Conservation (phyloP, 2,329 filamentous ascomycete species). For the Fusarium sp. region DNA sequence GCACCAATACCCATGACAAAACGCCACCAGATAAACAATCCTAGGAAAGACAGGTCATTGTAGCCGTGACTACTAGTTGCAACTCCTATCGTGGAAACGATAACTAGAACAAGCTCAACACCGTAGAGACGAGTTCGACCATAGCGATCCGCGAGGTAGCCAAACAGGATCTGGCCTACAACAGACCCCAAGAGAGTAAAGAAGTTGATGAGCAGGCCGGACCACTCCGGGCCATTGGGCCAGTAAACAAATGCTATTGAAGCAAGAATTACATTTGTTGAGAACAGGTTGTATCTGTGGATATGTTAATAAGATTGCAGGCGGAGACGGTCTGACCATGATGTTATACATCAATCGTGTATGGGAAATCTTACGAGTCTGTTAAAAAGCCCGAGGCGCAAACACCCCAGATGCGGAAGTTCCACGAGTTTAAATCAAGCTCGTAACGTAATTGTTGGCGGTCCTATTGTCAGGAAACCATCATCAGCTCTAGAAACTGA, state of each 20-base stretch:
- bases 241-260: constrained; percentile 67
- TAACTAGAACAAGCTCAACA: constrained; percentile 68
- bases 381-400: constrained; percentile 68
- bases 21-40: constrained; percentile 66
- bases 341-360: neutral
- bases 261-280: constrained; percentile 67
- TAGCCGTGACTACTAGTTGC: constrained; percentile 66
- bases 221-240: constrained; percentile 60
- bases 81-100: constrained; percentile 69
- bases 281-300: constrained; percentile 66
- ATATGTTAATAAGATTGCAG: neutral
- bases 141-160: constrained; percentile 66
- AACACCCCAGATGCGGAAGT: constrained; percentile 67
- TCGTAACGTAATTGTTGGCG: constrained; percentile 66
- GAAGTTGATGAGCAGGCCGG: constrained; percentile 64
- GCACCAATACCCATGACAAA: constrained; percentile 67
- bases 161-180: constrained; percentile 65
- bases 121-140: constrained; percentile 69
- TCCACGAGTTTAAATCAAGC: constrained; percentile 68
- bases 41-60: constrained; percentile 64
- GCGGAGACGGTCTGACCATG: neutral
- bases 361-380: constrained; percentile 60
- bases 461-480: constrained; percentile 55
- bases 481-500: constrained; percentile 28
- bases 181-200: constrained; percentile 67